phyloP scores from a whole-genome alignment of 345 rosid genomes.

The Toxicodendron radicans region DNA sequence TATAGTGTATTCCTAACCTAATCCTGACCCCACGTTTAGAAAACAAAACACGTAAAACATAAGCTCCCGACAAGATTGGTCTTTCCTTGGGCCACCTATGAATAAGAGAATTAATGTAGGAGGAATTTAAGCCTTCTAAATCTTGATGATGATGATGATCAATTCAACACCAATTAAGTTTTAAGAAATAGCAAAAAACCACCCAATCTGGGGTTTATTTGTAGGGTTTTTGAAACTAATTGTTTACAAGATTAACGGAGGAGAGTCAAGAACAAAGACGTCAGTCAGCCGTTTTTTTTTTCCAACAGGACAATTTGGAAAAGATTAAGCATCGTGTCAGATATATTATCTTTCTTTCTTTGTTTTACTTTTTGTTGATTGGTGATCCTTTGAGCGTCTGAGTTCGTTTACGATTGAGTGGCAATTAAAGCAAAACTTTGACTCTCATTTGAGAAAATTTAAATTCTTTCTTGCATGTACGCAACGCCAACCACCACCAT shows the following conservation, averaged over 20 bases:
- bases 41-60: conserved; percentile 14
- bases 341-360: neutral
- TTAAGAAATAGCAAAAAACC: too few species aligned
- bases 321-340: neutral
- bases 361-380: neutral
- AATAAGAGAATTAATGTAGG: neutral
- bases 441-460: too few species aligned
- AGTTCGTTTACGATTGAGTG: too few species aligned
- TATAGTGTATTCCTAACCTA: neutral
- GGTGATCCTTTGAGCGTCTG: neutral
- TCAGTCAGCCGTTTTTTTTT: neutral
- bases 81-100: conserved; percentile 16
- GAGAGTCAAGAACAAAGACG: too few species aligned
- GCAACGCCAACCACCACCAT: too few species aligned
- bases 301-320: neutral
- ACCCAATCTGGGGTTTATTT: too few species aligned
- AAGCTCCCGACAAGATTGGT: neutral
- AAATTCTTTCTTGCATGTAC: too few species aligned
- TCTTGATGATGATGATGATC: neutral
- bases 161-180: neutral
- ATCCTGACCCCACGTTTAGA: conserved; percentile 9
- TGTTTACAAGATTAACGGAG: too few species aligned
- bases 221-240: too few species aligned
- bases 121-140: conserved; percentile 4
- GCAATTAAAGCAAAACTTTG: too few species aligned